phyloP scores from a whole-genome alignment of 805 yeast genomes.

The Priceomyces fermenticarens region DNA sequence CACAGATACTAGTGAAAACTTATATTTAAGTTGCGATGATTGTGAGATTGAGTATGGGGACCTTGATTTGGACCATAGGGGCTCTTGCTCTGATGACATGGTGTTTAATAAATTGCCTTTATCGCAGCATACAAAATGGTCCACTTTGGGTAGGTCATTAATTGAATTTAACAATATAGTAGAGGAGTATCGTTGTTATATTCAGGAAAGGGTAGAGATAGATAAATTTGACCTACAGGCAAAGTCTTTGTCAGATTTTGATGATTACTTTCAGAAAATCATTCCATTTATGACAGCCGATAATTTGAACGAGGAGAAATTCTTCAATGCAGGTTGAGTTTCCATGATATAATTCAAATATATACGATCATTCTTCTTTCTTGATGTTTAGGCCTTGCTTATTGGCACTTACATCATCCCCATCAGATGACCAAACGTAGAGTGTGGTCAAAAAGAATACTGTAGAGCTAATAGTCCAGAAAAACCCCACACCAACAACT shows the following conservation, averaged over 20 bases:
- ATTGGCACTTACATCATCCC: constrained; percentile 1
- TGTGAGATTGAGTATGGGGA: constrained; percentile 28
- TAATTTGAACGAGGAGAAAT: constrained; percentile 24
- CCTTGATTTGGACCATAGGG: constrained; percentile 9
- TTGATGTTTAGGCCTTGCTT: not conserved
- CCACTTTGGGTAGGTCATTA: constrained; percentile 44
- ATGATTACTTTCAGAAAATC: constrained; percentile 36
- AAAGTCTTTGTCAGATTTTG: constrained; percentile 8
- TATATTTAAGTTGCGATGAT: constrained; percentile 31
- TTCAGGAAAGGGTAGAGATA: constrained; percentile 26
- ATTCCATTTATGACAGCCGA: constrained; percentile 41
- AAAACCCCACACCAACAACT: constrained; percentile 31
- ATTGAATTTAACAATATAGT: constrained; percentile 51
- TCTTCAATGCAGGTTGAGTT: constrained; percentile 26
- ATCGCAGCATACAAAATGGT: constrained; percentile 13
- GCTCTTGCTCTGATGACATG: constrained; percentile 1
- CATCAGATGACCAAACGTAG: constrained; percentile 15
- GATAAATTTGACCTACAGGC: constrained; percentile 20
- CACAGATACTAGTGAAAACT: constrained; percentile 26
- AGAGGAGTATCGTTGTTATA: constrained; percentile 44
- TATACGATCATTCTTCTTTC: constrained; percentile 4
- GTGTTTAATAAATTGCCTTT: constrained; percentile 2
- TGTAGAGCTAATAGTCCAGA: constrained; percentile 34
- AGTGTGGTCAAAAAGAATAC: constrained; percentile 26
- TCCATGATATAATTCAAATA: too few species aligned